phyloP scores from a whole-genome alignment of 257 asterid species.

The Capsicum chinense region DNA sequence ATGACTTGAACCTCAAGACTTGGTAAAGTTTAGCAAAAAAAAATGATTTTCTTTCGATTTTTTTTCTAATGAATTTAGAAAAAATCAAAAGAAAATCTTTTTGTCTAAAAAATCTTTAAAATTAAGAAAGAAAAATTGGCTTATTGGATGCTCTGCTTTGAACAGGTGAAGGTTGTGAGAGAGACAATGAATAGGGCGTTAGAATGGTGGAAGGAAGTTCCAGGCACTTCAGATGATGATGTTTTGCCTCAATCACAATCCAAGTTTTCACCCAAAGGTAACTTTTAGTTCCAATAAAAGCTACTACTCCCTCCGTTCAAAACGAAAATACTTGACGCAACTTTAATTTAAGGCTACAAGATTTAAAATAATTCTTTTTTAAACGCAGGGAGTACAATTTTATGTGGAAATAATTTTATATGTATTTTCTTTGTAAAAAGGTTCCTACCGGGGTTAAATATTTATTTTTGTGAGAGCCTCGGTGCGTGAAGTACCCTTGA shows the following conservation, averaged over 20 bases:
- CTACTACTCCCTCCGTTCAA: background rate
- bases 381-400: background rate
- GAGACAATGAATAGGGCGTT: constrained; percentile 84
- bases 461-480: background rate
- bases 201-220: constrained; percentile 70
- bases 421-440: background rate
- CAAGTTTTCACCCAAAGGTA: constrained; percentile 62
- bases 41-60: too few relatives aligned
- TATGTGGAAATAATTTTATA: background rate
- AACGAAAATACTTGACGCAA: too few relatives aligned
- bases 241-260: constrained; percentile 41
- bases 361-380: too few relatives aligned
- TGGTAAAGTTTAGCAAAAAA: too few relatives aligned
- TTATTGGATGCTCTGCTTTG: background rate
- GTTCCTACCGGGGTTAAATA: background rate
- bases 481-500: background rate
- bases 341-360: too few relatives aligned
- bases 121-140: background rate
- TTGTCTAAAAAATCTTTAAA: background rate
- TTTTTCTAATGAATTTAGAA: background rate
- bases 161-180: constrained; percentile 81
- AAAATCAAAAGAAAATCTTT: background rate
- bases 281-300: background rate
- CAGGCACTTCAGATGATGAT: constrained; percentile 49
- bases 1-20: too few relatives aligned